Conservation (phyloP, 192 early-diverging fungal genomes). For the Phlyctochytrium bullatum region DNA sequence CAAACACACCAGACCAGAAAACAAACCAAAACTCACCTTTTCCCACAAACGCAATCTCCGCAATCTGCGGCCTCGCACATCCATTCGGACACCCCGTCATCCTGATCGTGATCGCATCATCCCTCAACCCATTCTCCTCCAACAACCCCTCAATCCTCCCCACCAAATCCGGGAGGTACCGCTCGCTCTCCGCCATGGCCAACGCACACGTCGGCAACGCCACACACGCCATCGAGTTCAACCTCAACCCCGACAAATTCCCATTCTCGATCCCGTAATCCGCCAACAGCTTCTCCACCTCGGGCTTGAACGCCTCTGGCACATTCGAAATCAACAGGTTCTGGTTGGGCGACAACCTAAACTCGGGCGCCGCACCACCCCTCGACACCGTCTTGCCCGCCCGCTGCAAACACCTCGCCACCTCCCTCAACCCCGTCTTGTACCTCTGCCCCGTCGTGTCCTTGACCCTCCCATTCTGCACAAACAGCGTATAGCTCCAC, state of each 20-base stretch:
- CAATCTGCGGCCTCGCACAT: slow-evolving; percentile 90
- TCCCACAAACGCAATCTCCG: slow-evolving; percentile 93
- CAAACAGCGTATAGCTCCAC: slow-evolving; percentile 84
- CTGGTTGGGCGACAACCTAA: slow-evolving; percentile 91
- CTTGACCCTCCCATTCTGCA: slow-evolving; percentile 90
- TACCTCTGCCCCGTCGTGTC: slow-evolving; percentile 64
- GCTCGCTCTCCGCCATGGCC: slow-evolving; percentile 97
- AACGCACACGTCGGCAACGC: slow-evolving; percentile 93
- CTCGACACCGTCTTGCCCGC: not conserved
- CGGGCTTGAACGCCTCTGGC: slow-evolving; percentile 58
- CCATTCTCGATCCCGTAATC: slow-evolving; percentile 83
- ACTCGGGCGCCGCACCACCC: slow-evolving; percentile 66
- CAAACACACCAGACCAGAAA: slow-evolving; percentile 6
- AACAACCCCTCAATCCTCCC: slow-evolving; percentile 74
- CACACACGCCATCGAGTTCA: slow-evolving; percentile 94
- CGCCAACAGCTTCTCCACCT: slow-evolving; percentile 67
- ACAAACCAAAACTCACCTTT: slow-evolving; percentile 51
- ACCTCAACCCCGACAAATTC: slow-evolving; percentile 71
- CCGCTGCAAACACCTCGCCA: slow-evolving; percentile 44
- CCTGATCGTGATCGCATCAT: slow-evolving; percentile 90
- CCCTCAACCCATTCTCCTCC: slow-evolving; percentile 74
- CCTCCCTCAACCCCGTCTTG: slow-evolving; percentile 75
- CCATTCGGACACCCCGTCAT: slow-evolving; percentile 99
- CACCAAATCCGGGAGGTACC: slow-evolving; percentile 87
- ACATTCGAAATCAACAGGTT: slow-evolving; percentile 68